Evolutionary conservation across 495 filamentous ascomycete genomes (phyloP).

Genomic region (Podospora pseudoanserina): DNA sequence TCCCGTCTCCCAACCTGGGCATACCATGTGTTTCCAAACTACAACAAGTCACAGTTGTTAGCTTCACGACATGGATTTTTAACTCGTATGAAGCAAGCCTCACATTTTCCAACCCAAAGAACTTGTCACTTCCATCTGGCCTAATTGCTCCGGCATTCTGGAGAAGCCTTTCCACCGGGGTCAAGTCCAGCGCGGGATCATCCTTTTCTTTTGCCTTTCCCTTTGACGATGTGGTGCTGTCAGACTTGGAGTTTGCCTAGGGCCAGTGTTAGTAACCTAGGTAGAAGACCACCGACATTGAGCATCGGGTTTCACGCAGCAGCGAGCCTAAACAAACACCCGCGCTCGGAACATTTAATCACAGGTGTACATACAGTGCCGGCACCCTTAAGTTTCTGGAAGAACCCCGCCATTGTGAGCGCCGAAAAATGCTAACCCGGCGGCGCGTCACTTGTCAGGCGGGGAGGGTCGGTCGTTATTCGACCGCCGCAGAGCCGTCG

Average conservation of each 20-base stretch:
- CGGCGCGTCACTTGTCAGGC: conserved; percentile 21
- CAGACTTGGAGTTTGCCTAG: conserved; percentile 37
- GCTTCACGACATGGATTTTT: conserved; percentile 11
- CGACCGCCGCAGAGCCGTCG: neutral
- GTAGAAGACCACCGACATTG: neutral
- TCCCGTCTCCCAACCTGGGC: conserved; percentile 9
- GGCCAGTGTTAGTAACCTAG: neutral
- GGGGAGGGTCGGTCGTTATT: conserved; percentile 11
- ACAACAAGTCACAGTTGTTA: conserved; percentile 18
- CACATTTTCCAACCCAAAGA: conserved; percentile 98
- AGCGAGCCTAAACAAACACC: conserved; percentile 18
- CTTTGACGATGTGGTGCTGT: conserved; percentile 37
- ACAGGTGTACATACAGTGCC: conserved; percentile 29
- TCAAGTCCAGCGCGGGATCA: conserved; percentile 60
- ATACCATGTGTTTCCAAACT: conserved; percentile 99
- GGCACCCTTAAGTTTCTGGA: conserved; percentile 42
- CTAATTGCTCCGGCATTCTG: conserved; percentile 74
- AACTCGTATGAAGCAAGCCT: conserved; percentile 32
- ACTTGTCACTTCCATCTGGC: conserved; percentile 92
- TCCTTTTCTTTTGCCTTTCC: conserved; percentile 64
- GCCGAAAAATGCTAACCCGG: conserved; percentile 16
- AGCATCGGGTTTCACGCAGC: conserved; percentile 8
- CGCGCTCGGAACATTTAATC: conserved; percentile 1
- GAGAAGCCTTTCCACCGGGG: conserved; percentile 79
- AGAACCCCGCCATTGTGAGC: conserved; percentile 43